Base-by-base conservation (phyloP, 2,329 filamentous ascomycete species). In the Ophiocordyceps unilateralis region DNA sequence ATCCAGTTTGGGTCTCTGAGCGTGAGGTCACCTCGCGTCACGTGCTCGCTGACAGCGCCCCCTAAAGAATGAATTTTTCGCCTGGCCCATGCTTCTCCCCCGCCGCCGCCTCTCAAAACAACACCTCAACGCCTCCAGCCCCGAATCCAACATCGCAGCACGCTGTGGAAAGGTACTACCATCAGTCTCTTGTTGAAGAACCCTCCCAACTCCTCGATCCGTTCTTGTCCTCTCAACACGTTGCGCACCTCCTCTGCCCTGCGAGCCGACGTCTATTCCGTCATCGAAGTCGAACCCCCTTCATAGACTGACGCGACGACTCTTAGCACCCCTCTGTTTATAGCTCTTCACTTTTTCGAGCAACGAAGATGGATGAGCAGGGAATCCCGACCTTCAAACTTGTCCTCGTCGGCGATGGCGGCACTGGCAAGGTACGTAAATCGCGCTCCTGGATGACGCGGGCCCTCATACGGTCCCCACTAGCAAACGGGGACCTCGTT, bases 321-420 rank as follows among this genome's bases (percentile, higher is more conserved):
- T 48, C 23, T 51, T 57, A 63, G 63, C 68, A 65, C 67, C 68
- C 66, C 66, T 10, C 9, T 12, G 24, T 26, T 12, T 8, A 26
- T 12, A 8, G 24, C 63, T 61, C 61, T 58, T 55, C 52, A 6
- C n/a, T 19, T 20, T 17, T 15, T 12, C 43, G 43, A 44, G 48
- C 40, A 32, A 41, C 58, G 56, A 65, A 57, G 58, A 93, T 91
- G 84, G 76, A 82, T 67, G 55, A 59, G 49, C 57, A 60, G 50
- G 53, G 58, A 64, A 63, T 58, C 53, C 86, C 89, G 54, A 94
- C 86, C 66, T 98, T 98, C 83, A 98, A 98, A 85, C 85, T 98
- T 60, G 91, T 98, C 66, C 86, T 98, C 70, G 91, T 98, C 61
- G 91, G 91, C 66, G 91, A 98, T 65, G 91, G 91, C 69, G 91